Evolutionary conservation across 768 basidiomycete genomes (phyloP).

Genomic region (Rhodotorula babjevae): DNA sequence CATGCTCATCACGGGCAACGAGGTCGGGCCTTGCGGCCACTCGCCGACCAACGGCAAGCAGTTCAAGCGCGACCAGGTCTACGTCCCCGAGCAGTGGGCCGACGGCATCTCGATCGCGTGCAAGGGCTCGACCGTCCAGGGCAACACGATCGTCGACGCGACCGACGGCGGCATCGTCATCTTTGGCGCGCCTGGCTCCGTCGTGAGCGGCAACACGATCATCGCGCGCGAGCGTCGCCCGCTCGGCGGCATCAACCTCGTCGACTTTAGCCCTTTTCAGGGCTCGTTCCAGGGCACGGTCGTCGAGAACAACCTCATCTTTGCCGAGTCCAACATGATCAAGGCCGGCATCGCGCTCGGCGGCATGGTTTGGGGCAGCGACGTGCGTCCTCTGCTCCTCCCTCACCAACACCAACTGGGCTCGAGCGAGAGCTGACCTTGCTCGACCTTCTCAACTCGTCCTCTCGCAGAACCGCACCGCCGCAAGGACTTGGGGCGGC

Average conservation of each 20-base stretch:
- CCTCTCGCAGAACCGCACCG: conserved; percentile 33
- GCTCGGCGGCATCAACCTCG: conserved; percentile 40
- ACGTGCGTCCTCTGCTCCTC: neutral
- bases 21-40: conserved; percentile 38
- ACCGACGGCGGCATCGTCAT: conserved; percentile 44
- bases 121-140: conserved; percentile 35
- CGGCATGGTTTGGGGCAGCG: conserved; percentile 39
- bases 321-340: conserved; percentile 37
- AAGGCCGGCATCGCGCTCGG: conserved; percentile 44
- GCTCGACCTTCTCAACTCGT: no score
- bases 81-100: conserved; percentile 34
- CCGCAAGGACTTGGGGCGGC: conserved; percentile 30
- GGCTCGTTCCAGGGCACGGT: conserved; percentile 38
- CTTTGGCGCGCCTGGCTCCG: conserved; percentile 40
- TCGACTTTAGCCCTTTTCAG: conserved; percentile 36
- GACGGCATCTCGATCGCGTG: conserved; percentile 44
- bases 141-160: conserved; percentile 43
- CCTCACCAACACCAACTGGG: no score
- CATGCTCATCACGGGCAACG: conserved; percentile 40
- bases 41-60: conserved; percentile 34
- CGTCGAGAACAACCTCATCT: conserved; percentile 41
- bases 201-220: conserved; percentile 40
- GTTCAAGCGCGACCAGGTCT: conserved; percentile 31
- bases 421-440: no score
- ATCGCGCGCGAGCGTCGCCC: conserved; percentile 9